Base-by-base conservation (phyloP, 2,329 filamentous ascomycete genomes). In the Clarireedia sp. region DNA sequence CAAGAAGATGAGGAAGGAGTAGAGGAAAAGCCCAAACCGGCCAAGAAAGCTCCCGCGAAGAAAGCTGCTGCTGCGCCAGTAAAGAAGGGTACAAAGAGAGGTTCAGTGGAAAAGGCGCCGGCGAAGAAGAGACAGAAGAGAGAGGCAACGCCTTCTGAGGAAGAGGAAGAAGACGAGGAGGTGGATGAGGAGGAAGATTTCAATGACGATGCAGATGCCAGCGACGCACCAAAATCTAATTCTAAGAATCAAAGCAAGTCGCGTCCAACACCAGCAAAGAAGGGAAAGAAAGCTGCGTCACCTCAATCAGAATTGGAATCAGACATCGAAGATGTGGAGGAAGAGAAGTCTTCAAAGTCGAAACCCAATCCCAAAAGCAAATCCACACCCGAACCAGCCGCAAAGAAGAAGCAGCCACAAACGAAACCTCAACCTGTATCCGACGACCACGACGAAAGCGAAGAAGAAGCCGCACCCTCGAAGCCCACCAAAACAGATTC, bases 31-130 rank as follows among this genome's bases (percentile, higher is more conserved):
- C n/a, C 44, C 23, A 44, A 46, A 17, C 26, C 16, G 23, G 17
- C 7, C 14, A 54, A 56, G 37, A 56, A 48, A 44, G 14, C 12
- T 4, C 10, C 50, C 19, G 44, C 14, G 26, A 56, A 56, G 26
- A 47, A 43, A 21, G 19, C 26, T 37, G 36, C 26, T 44, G 46
- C 83, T 83, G 64, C 60, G 17, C 55, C 65, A 21, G 63, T 51
- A 53, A 64, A 56, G 64, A 71, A 64, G 24, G 57, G 63, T 3
- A 69, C 65, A 21, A 67, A 67, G 12, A 72, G 72, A 26, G 62
- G 67, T 36, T 63, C 72, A 6, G 72, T 74, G 57, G 72, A 73
- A 23, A 70, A 69, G 46, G 76, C 68, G 3, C 61, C 65, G 21
- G 58, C 62, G 8, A 57, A 57, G 36, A 68, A 69, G 58, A 58